Evolutionary conservation across 495 filamentous ascomycete genomes (phyloP).

Genomic region (Trichoderma gamsii): DNA sequence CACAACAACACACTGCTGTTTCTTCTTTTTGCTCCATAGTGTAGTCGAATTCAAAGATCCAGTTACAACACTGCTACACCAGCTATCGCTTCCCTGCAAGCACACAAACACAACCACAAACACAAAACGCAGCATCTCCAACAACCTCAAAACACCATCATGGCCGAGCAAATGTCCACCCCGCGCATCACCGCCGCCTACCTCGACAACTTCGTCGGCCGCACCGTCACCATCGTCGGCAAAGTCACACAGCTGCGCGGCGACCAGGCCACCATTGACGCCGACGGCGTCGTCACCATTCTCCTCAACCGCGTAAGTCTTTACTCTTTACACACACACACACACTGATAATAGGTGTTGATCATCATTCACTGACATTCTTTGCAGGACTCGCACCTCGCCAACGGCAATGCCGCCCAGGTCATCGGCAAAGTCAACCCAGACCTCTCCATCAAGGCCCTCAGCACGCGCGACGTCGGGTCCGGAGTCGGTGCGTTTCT

Average conservation of each 20-base stretch:
- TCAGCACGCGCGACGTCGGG: conserved; percentile 76
- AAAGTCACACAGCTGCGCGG: conserved; percentile 75
- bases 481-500: conserved; percentile 53
- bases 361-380: conserved; percentile 20
- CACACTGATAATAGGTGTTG: too few species aligned
- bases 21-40: background rate
- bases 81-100: background rate
- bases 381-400: conserved; percentile 65
- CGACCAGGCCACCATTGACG: conserved; percentile 72
- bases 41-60: background rate
- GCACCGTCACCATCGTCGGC: conserved; percentile 77
- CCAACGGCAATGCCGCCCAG: conserved; percentile 74
- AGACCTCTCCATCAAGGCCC: conserved; percentile 68
- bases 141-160: conserved; percentile 15
- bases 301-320: conserved; percentile 61
- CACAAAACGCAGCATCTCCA: background rate
- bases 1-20: background rate
- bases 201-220: conserved; percentile 61
- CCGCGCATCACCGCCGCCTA: conserved; percentile 64
- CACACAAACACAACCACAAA: background rate
- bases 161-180: conserved; percentile 49
- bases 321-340: too few species aligned
- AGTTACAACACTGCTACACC: background rate
- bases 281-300: conserved; percentile 64
- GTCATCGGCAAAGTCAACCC: conserved; percentile 85